Base-by-base conservation (phyloP, 192 early-diverging fungal species). In the Phlyctochytrium arcticum region DNA sequence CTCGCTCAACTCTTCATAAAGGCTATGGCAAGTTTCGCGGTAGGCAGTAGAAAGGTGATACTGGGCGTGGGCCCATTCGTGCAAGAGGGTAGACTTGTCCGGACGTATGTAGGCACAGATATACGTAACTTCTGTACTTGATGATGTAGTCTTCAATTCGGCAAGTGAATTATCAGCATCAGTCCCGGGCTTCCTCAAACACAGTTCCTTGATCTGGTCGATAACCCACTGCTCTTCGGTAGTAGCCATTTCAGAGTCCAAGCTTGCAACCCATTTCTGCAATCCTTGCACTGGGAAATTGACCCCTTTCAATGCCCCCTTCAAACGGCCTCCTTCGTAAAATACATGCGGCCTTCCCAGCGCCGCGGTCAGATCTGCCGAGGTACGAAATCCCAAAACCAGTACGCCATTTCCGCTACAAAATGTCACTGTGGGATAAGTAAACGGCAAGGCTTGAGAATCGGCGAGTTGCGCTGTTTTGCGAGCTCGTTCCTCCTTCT, bases 1-100 rank as follows among this genome's bases (percentile, higher is more conserved):
- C 29, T 33, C 36, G 27, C 63, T 70, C 32, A 75, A 53, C 0
- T 36, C 54, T 3, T 32, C 23, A 23, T 51, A 77, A 6, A 77
- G 47, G 6, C 34, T 7, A 5, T 57, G 36, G 35, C 69, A 69
- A 6, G 30, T 5, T 2, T 17, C 66, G 7, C 63, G 53, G 62
- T 80, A 83, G 27, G 53, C 19, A 0, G 42, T 5, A 15, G 49
- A 57, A 29, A 68, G 26, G 56, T 49, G 72, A 54, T 62, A 83
- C 6, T 47, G 21, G 1, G 81, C 75, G 53, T 83, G 81, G 0
- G 78, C 76, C 73, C 69, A 79, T 67, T 83, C 81, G 58, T 83
- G 81, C 1, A 75, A 53, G n/a, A 80, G 64, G 21, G 81, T 75
- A 17, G 73, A 70, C 24, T 33, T 6, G 53, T 83, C 81, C 10